Evolutionary conservation across 148 eudicot species (phyloP).

Genomic region (Heliosperma pusillum): DNA sequence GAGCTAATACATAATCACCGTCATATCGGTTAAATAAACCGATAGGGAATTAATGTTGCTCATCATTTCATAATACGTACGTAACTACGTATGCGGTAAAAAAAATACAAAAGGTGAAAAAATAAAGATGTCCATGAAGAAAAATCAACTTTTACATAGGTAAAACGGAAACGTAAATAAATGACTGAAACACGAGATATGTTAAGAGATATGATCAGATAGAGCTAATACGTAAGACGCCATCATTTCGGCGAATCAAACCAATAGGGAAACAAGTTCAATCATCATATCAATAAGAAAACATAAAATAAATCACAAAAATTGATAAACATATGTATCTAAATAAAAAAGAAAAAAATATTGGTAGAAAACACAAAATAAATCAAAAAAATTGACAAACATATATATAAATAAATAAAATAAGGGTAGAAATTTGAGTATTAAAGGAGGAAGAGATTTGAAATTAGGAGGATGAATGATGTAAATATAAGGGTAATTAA

Average conservation of each 20-base stretch:
- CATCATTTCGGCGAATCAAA: conserved; percentile 59
- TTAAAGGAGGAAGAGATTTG: neutral
- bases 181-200: neutral
- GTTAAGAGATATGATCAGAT: conserved; percentile 20
- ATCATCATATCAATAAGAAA: conserved; percentile 25
- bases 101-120: neutral
- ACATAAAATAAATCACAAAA: neutral
- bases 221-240: conserved; percentile 39
- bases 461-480: neutral
- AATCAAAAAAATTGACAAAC: neutral
- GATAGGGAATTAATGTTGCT: conserved; percentile 9
- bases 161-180: neutral
- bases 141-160: too few species aligned
- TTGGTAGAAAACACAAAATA: too few species aligned
- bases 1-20: conserved; percentile 24
- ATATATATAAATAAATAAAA: too few species aligned
- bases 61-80: conserved; percentile 5
- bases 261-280: conserved; percentile 50
- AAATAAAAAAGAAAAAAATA: too few species aligned
- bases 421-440: neutral
- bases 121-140: too few species aligned
- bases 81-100: too few species aligned
- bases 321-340: neutral
- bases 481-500: neutral
- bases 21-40: neutral